Evolutionary conservation across 805 yeast genomes (phyloP).

Genomic region (Cyberlindnera mrakii): DNA sequence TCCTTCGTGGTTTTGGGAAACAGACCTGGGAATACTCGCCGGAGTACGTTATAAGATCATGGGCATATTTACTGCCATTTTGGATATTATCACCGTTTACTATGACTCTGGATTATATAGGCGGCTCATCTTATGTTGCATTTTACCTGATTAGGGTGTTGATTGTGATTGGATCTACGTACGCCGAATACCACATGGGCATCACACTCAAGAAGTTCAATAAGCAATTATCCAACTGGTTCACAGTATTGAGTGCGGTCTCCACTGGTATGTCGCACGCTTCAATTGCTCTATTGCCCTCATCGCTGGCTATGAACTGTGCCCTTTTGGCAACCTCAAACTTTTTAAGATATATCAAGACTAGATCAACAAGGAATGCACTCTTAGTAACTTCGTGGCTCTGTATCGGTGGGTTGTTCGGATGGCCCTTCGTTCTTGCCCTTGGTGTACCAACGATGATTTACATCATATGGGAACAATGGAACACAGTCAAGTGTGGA

Average conservation of each 20-base stretch:
- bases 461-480: slow-evolving; percentile 13
- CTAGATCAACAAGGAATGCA: slow-evolving; percentile 14
- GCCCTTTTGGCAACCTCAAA: slow-evolving; percentile 38
- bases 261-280: slow-evolving; percentile 89
- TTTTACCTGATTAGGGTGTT: slow-evolving; percentile 52
- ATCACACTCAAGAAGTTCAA: slow-evolving; percentile 30
- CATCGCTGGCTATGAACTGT: slow-evolving; percentile 64
- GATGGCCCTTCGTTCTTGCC: slow-evolving; percentile 86
- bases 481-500: slow-evolving; percentile 3
- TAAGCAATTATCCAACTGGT: slow-evolving; percentile 41
- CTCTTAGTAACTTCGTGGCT: slow-evolving; percentile 36
- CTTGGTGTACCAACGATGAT: slow-evolving; percentile 47
- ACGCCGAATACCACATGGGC: slow-evolving; percentile 50
- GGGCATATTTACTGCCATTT: slow-evolving; percentile 60
- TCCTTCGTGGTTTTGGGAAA: slow-evolving; percentile 78
- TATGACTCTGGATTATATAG: slow-evolving; percentile 1
- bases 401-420: slow-evolving; percentile 67
- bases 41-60: slow-evolving; percentile 78
- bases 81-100: slow-evolving; percentile 6
- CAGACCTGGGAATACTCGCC: slow-evolving; percentile 98
- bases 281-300: slow-evolving; percentile 78
- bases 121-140: slow-evolving; percentile 19
- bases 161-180: slow-evolving; percentile 34
- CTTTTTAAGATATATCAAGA: slow-evolving; percentile 26
- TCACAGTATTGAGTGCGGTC: slow-evolving; percentile 51